Evolutionary conservation across 257 asterid genomes (phyloP).

Genomic region (Solanum infundibuliforme): DNA sequence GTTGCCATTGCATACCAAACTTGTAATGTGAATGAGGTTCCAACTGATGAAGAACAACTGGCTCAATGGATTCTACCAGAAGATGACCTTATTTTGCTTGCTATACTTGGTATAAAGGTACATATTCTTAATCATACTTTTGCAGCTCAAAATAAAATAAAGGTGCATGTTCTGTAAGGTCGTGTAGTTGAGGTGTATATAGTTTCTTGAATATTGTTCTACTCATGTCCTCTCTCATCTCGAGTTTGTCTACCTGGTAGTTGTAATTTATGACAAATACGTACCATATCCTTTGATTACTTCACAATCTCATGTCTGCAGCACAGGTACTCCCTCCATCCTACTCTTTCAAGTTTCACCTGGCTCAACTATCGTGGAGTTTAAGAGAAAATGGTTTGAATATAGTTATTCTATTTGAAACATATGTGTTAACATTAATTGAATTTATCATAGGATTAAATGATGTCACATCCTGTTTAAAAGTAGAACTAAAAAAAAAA

Average conservation of each 20-base stretch:
- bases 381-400: not conserved
- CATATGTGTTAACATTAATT: not conserved
- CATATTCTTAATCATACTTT: not conserved
- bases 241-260: not conserved
- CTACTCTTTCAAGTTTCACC: not conserved
- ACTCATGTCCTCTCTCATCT: not conserved
- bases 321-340: not conserved
- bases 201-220: not conserved
- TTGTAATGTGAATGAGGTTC: conserved; percentile 47
- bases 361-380: not conserved
- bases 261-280: not conserved
- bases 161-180: conserved; percentile 29
- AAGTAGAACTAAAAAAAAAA: not conserved
- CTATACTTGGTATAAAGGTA: conserved; percentile 93
- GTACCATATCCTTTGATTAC: not conserved
- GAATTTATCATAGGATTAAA: not conserved
- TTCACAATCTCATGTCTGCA: not conserved
- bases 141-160: conserved; percentile 16
- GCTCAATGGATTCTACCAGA: conserved; percentile 77
- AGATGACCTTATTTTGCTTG: conserved; percentile 62
- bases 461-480: not conserved
- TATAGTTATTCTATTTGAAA: not conserved
- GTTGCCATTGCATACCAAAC: conserved; percentile 81
- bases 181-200: not conserved
- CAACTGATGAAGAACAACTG: conserved; percentile 60